These are phyloP conservation scores for Davidsoniella eucalypti DNA, from an alignment of 2,329 filamentous ascomycete species.

Conservation along the genomic window DNA sequence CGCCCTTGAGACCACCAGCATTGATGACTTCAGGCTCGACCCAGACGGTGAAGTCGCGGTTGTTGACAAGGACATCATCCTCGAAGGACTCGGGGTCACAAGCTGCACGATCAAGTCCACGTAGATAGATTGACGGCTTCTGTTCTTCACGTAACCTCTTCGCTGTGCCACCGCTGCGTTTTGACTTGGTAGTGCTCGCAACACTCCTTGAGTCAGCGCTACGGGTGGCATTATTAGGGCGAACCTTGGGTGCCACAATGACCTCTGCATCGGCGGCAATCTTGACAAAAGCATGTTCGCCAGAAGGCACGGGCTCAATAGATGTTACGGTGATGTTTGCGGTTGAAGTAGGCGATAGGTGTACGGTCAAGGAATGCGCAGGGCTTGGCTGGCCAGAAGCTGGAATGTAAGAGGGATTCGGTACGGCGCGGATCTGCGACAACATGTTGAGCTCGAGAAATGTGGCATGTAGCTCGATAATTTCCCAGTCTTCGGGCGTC, in stretches of 20 bases:
- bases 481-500: constrained; percentile 94
- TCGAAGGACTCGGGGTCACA: constrained; percentile 48
- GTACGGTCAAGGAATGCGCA: constrained; percentile 71
- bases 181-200: constrained; percentile 61
- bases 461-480: constrained; percentile 91
- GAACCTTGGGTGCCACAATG: constrained; percentile 86
- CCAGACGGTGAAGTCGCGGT: constrained; percentile 58
- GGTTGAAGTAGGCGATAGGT: constrained; percentile 87
- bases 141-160: constrained; percentile 44
- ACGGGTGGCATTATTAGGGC: constrained; percentile 44
- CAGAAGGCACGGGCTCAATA: constrained; percentile 55
- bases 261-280: constrained; percentile 90
- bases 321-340: constrained; percentile 79
- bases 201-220: constrained; percentile 61
- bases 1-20: constrained; percentile 55
- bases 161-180: constrained; percentile 57
- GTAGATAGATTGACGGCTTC: constrained; percentile 55
- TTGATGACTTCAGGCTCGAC: constrained; percentile 63
- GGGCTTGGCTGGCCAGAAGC: constrained; percentile 33
- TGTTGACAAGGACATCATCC: constrained; percentile 40
- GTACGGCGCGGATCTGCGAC: constrained; percentile 80
- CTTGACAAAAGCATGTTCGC: constrained; percentile 67
- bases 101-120: constrained; percentile 56
- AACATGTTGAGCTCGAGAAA: constrained; percentile 91
- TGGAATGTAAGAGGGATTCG: constrained; percentile 57